Base-by-base conservation (phyloP, 495 filamentous ascomycete genomes). In the Penicillium daleae region DNA sequence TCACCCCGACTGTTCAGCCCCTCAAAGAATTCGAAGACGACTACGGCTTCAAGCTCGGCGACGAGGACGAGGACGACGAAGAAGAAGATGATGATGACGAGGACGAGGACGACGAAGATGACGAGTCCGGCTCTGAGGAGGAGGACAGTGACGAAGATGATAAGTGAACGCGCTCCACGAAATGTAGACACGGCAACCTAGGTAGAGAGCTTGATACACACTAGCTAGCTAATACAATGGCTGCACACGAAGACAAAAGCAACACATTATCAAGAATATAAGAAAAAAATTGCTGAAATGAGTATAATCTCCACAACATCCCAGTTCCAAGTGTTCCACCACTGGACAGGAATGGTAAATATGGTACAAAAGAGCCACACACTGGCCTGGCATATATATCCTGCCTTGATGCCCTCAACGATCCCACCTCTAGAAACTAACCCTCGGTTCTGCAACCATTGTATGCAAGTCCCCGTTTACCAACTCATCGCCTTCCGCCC, bases 21-120 rank as follows among this genome's bases (percentile, higher is more conserved):
- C 80, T 98, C 49, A 86, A 88, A 57, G 84, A 87, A 58, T 98
- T 96, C 73, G 86, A 96, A 71, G 92, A 97, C 67, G 92, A 92
- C 73, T 99, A 99, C 74, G 95, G 94, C 6, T 74, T 97, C 29
- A 85, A 90, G 75, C 82, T 75, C 10, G 87, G 83, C n/a, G 87
- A 86, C 3, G 89, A 85, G 2, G 88, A 90, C 19, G 87, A 84
- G 0, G 85, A 85, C 2, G 88, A 90, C 19, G 87, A 84, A 0
- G 85, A 89, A 5, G 87, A 87, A 0, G 86, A 87, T 0, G 86
- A 85, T 0, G 86, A 87, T 0, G 87, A 91, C 0, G 87, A 87
- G 0, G 86, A 87, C 0, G 82, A 83, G 0, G 82, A 86, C 0
- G 84, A 83, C 1, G 79, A 86, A 8, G 66, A 66, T 13, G 72